These are phyloP conservation scores for Manihot esculenta DNA, from an alignment of 441 rosid species.

Conservation along the genomic window DNA sequence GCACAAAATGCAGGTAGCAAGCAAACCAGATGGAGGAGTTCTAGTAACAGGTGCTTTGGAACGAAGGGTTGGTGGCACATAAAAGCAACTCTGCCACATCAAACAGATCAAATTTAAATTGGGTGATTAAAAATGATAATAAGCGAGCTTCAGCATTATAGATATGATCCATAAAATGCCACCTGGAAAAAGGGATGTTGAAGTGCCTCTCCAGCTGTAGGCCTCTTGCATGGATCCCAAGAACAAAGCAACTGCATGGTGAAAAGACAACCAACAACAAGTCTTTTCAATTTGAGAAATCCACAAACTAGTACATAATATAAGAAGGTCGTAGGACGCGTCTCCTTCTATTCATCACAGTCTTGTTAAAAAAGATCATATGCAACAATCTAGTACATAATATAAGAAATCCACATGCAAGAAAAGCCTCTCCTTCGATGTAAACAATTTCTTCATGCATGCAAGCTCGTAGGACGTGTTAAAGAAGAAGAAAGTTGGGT, in stretches of 20 bases:
- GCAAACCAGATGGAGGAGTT: conserved; percentile 79
- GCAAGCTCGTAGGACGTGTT: too few species aligned
- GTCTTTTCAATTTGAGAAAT: too few species aligned
- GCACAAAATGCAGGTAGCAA: neutral
- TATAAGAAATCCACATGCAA: too few species aligned
- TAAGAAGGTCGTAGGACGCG: too few species aligned
- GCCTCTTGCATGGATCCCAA: conserved; percentile 92
- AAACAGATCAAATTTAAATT: neutral
- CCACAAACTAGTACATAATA: too few species aligned
- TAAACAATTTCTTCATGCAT: too few species aligned
- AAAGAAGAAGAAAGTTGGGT: too few species aligned
- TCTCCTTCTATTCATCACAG: too few species aligned
- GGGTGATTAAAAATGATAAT: neutral
- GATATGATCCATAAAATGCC: neutral
- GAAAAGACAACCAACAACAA: too few species aligned
- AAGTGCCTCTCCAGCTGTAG: conserved; percentile 77
- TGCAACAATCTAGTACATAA: too few species aligned
- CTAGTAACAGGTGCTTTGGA: conserved; percentile 44
- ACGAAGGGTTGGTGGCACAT: conserved; percentile 88
- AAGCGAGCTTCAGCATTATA: neutral
- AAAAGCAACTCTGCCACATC: conserved; percentile 69
- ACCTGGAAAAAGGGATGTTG: conserved; percentile 98
- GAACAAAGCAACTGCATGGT: conserved; percentile 67
- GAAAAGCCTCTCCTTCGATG: too few species aligned
- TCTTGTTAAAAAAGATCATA: too few species aligned